Evolutionary conservation across 192 early-diverging fungal species (phyloP), one percentile per base, ranked within the genome.

Genomic region (Coemansia sp.): DNA sequence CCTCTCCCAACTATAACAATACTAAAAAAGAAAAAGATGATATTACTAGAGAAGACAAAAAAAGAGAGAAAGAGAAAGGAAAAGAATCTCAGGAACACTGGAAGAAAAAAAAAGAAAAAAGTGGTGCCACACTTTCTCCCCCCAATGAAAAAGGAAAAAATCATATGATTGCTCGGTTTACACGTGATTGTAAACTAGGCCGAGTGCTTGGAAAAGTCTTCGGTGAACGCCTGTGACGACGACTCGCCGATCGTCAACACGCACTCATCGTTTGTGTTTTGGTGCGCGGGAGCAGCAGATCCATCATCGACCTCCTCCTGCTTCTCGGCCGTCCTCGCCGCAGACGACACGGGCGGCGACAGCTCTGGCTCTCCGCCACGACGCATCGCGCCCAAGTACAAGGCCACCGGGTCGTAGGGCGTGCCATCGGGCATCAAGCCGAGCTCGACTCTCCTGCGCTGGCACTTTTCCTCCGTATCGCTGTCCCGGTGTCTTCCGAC

Each of bases 391-490:
- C 63, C 56, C 15, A 81, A 63, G 56, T 81, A 81, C 59, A 76
- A 22, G 3, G 70, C 68, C 4, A 76, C 67, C 3, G 79, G 73
- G 61, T 83, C 80, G 42, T 71, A 83, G n/a, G 80, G 80, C 51
- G 68, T 67, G 46, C 80, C 80, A 22, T 83, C 75, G 0, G 57
- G 65, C 64, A 67, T 65, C 41, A 83, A 40, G 0, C 80, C 80
- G 19, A 83, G 59, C 60, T 68, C 62, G 14, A 83, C 62, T 4
- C 80, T 43, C 20, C 80, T 64, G 15, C 69, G 67, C 65, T 71
- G 68, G 60, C 71, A 73, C 59, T 74, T 64, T 27, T 77, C 75
- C 4, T 45, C 54, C 11, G 68, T 22, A 38, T 83, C 80, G 29
- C 38, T 5, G 62, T 77, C 68, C 14, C 71, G 43, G 22, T 83